Evolutionary conservation across 352 stramenopile species (phyloP), one percentile per base, ranked within the genome.

Genomic region (Phytopythium litorale): DNA sequence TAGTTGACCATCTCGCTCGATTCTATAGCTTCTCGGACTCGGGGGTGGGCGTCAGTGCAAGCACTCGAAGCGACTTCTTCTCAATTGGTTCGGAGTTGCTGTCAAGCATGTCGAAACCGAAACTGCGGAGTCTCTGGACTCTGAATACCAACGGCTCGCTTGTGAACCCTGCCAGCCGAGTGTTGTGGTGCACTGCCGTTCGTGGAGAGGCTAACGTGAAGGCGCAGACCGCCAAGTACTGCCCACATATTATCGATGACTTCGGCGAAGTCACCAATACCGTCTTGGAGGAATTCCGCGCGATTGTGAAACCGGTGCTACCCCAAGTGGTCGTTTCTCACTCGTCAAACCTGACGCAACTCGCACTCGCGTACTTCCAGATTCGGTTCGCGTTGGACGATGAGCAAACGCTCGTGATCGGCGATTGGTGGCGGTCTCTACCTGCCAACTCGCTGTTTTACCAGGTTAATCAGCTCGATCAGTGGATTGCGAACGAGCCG

Each of bases 151-250:
- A 57, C 6, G 81, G 77, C 0, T 86, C 81, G 37, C 48, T 91
- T 0, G 9, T 87, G 7, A 76, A 91, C 16, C 81, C 81, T 21
- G 49, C 55, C 21, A 75, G 68, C 13, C 60, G 64, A 4, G 68
- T 84, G 0, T 30, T 84, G 3, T 91, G 81, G 81, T 91, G 81
- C 42, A 51, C 71, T 18, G 56, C 87, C 6, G 64, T 19, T 9
- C 46, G 56, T 30, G 56, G 38, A 18, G 40, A 53, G 5, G 42
- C 19, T n/a, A 23, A 60, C 23, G 21, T 52, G 55, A 18, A 30
- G 3, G 12, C 12, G 2, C 55, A 60, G 40, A 30, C 42, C 5
- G 13, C 55, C 8, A 21, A 30, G 40, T 56, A 79, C 42, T 77
- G 71, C 45, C 32, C 65, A 1, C 67, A 83, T 56, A 52, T 84